Base-by-base conservation (phyloP, 2,329 filamentous ascomycete species). In the Hirsutella minnesotensis region DNA sequence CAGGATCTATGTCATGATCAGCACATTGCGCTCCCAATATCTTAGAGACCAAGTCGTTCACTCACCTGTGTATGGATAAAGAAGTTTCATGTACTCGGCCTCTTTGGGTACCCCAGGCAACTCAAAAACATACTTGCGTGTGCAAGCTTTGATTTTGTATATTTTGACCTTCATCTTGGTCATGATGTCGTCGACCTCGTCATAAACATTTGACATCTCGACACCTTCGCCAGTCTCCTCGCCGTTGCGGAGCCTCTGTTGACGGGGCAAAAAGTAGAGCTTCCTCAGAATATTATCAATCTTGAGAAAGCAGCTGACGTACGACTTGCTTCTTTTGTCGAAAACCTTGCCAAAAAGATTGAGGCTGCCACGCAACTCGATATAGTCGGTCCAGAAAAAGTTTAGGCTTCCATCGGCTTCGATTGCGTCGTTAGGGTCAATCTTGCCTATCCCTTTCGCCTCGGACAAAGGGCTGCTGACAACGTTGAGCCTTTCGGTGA, bases 341-440 rank as follows among this genome's bases (percentile, higher is more conserved):
- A 88, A 79, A 20, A 95, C 90, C 59, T 98, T 98, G 49, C 92
- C 92, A 57, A 98, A 96, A 10, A 98, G 73, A 60, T 88, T 96
- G 9, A 98, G 69, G 52, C 81, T 92, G 46, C 90, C 90, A 54
- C 89, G 88, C 58, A 95, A 70, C 58, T 98, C 92, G 1, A 83
- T 87, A 56, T 95, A 98, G 62, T 98, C 92, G 8, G 86, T 83
- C 92, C 92, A 98, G 67, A 95, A 98, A 68, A 98, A 87, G 51
- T 83, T 82, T 24, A 98, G 70, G 52, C 85, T 94, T 30, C 90
- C 92, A 56, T 98, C 89, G 48, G 86, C 80, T 60, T 96, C 90
- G n/a, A 94, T 66, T n/a, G 86, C 88, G 61, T 94, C 83, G 48
- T 83, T 77, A 45, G 86, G 74, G 49, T 83, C 79, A 39, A 95